Evolutionary conservation across 2,329 filamentous ascomycete species (phyloP), one percentile per base, ranked within the genome.

Genomic region (Mycocentrospora acerina): DNA sequence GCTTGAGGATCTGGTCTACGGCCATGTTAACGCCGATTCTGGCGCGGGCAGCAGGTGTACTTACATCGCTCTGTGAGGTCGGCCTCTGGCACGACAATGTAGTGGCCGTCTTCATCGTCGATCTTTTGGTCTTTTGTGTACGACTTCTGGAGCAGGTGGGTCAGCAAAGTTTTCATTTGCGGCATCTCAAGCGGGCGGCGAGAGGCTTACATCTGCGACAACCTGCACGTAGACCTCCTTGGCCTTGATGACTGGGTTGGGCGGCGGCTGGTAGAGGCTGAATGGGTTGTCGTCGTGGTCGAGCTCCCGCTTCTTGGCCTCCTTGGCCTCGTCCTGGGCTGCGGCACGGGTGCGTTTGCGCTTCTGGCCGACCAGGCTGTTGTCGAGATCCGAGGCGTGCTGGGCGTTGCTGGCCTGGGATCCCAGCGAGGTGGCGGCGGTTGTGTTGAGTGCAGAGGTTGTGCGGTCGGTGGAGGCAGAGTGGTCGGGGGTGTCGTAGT

Each of bases 81-180:
- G 9, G 86, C 86, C 53, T 95, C 88, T 19, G 90, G 86, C 2
- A 87, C 83, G 15, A 98, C 90, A 54, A 97, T 89, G 63, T 96
- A 98, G 68, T 98, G 93, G 4, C 93, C 93, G 57, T 98, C 93
- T 30, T 96, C 90, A 52, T 98, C 93, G 59, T 98, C 93, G 29
- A 93, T 85, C 64, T 94, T 93, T 54, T 83, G 76, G 51, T 82
- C 68, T 41, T 75, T 73, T 32, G 64, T 57, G 48, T 69, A 71
- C 3, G 69, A 64, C 44, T 71, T 73, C 75, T 79, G 47, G 24
- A 16, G 12, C 15, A 30, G 12, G 44, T 60, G 24, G 61, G 57
- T 36, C 45, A 26, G 27, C 67, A 12, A 30, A 22, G n/a, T n/a
- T n/a, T n/a, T n/a, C n/a, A n/a, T n/a, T n/a, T n/a, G n/a, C n/a